Base-by-base conservation (phyloP, 192 early-diverging fungal genomes). In the Obelidium mucronatum region DNA sequence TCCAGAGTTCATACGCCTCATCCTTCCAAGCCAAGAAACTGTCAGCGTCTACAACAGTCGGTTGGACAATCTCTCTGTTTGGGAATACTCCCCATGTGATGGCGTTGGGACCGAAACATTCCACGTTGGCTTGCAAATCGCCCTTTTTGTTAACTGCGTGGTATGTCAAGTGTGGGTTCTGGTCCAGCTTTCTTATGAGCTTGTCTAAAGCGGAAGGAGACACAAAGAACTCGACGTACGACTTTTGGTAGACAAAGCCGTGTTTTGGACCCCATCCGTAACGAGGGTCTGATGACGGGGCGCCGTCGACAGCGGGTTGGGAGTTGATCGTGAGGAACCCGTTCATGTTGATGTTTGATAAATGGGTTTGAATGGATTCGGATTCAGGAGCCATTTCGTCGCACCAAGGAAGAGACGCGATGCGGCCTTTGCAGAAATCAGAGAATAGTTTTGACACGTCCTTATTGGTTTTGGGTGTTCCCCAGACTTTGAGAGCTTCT, bases 21-120 rank as follows among this genome's bases (percentile, higher is more conserved):
- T 97, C 96, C 82, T 96, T 97, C 97, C 97, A 98, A 0, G 96
- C 96, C 80, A 95, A 83, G 80, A 98, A 98, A 59, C 89, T 91
- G 68, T 85, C 83, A 30, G 87, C 75, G 74, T 98, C 97, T 48
- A 98, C 96, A 80, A 98, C 92, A 26, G 97, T 98, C 22, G 96
- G 96, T 84, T 98, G 97, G 52, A 97, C 85, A 66, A 98, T 94
- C 83, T 98, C 97, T 79, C 95, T 93, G 44, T 95, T 94, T 1
- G 96, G 96, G 92, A 98, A 98, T 34, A 98, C 96, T 53, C 97
- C 96, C 97, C 97, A 98, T 13, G 97, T 98, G 40, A 98, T 94
- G 8, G 97, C 97, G 78, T 97, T 99, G 28, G 97, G 93, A 17
- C 89, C 88, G 80, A 96, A 95, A 42, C 82, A 88, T 35, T 90